These are phyloP conservation scores for Paramarasmius palmivorus DNA, from an alignment of 1,284 basidiomycete genomes.

Conservation along the genomic window DNA sequence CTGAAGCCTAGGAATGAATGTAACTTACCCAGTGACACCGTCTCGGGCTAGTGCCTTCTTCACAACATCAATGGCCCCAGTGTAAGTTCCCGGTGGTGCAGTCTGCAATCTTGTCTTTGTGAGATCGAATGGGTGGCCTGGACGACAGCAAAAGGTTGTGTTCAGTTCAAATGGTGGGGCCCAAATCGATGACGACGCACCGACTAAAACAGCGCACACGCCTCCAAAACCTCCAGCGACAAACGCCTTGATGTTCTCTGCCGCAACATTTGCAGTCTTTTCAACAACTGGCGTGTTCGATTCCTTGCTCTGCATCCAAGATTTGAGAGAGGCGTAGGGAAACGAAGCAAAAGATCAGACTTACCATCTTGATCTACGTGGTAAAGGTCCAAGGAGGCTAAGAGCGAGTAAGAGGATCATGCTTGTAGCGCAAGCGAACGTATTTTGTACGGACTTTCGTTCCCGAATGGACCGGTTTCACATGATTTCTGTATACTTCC, in stretches of 20 bases:
- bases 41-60: conserved; percentile 88
- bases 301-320: conserved; percentile 12
- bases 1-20: not conserved
- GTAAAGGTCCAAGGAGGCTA: too few species aligned
- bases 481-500: conserved; percentile 19
- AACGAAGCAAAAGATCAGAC: not conserved
- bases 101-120: conserved; percentile 98
- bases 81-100: conserved; percentile 88
- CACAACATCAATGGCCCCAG: conserved; percentile 91
- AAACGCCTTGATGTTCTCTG: conserved; percentile 79
- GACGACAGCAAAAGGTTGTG: not conserved
- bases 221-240: conserved; percentile 93
- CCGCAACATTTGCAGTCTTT: conserved; percentile 37
- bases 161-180: not conserved
- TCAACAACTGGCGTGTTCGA: conserved; percentile 20
- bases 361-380: not conserved
- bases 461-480: conserved; percentile 2
- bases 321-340: not conserved
- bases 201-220: conserved; percentile 83
- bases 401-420: too few species aligned
- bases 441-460: too few species aligned
- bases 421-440: too few species aligned
- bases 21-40: conserved; percentile 81
- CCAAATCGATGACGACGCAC: conserved; percentile 43
- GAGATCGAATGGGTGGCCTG: conserved; percentile 96